Conservation (phyloP, 1,284 basidiomycete species). For the Golubevia sp. region DNA sequence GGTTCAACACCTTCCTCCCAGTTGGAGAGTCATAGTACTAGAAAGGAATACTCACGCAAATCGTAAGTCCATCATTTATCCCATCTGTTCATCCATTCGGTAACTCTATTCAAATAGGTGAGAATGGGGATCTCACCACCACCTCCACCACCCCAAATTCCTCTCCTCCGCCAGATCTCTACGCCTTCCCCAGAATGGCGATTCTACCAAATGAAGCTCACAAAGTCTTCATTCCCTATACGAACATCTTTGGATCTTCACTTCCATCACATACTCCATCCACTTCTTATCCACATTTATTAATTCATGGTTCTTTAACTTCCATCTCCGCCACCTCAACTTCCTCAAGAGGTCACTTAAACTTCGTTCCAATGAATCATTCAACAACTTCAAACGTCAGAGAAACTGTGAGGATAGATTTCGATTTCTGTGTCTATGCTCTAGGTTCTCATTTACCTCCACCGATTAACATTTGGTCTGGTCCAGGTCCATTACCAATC, state of each 20-base stretch:
- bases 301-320: neutral
- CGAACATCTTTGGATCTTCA: conserved; percentile 62
- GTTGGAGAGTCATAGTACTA: conserved; percentile 73
- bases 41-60: conserved; percentile 71
- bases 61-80: neutral
- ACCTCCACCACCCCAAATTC: neutral
- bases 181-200: conserved; percentile 65
- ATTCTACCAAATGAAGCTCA: conserved; percentile 63
- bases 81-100: too few species aligned
- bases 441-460: conserved; percentile 26
- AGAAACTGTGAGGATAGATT: conserved; percentile 9
- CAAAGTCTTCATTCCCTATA: conserved; percentile 72
- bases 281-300: neutral
- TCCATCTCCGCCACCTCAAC: neutral
- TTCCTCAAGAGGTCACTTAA: neutral
- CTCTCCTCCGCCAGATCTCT: conserved; percentile 60
- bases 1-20: conserved; percentile 67
- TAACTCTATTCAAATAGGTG: too few species aligned
- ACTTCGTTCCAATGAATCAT: too few species aligned
- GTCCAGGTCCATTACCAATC: neutral
- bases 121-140: neutral
- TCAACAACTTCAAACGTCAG: too few species aligned
- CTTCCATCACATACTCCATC: neutral
- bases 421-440: conserved; percentile 29
- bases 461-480: conserved; percentile 27